Evolutionary conservation across 768 basidiomycete genomes (phyloP).

Genomic region (Leccinum variicolor): DNA sequence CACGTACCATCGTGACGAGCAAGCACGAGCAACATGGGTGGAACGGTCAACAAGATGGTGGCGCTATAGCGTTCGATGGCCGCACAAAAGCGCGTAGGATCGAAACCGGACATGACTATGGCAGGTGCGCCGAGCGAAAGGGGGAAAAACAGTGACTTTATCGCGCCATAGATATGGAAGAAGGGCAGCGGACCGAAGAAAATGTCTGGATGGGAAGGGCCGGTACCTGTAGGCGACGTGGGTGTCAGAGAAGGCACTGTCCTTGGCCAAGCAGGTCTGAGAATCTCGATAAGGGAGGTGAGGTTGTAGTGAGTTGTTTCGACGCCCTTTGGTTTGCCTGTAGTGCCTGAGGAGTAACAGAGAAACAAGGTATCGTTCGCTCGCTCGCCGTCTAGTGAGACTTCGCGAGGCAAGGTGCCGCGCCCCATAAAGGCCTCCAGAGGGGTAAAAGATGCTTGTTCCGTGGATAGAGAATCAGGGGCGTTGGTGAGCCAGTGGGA

Average conservation of each 20-base stretch:
- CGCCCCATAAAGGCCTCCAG: constrained; percentile 50
- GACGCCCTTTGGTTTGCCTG: constrained; percentile 74
- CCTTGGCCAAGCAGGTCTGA: constrained; percentile 42
- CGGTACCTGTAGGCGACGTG: background rate
- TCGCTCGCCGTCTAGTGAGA: constrained; percentile 48
- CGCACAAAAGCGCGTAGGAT: constrained; percentile 63
- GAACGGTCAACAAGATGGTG: constrained; percentile 61
- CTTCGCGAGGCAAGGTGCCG: constrained; percentile 50
- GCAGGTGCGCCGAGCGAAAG: constrained; percentile 47
- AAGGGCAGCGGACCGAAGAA: constrained; percentile 66
- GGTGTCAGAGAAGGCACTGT: constrained; percentile 8
- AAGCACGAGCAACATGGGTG: constrained; percentile 80
- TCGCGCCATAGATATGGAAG: constrained; percentile 52
- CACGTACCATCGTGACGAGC: constrained; percentile 62
- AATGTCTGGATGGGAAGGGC: constrained; percentile 34
- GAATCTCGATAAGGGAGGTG: constrained; percentile 52
- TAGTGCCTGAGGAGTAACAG: constrained; percentile 70
- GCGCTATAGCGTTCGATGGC: constrained; percentile 64
- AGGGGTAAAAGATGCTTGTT: constrained; percentile 32
- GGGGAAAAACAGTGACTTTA: constrained; percentile 62
- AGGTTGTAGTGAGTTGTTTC: constrained; percentile 71
- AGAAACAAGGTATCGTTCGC: constrained; percentile 60
- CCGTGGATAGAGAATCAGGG: constrained; percentile 32
- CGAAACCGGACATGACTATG: constrained; percentile 65
- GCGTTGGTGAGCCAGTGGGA: constrained; percentile 42